phyloP scores from a whole-genome alignment of 1,139 yeast species.

The Suhomyces bolitotheri region DNA sequence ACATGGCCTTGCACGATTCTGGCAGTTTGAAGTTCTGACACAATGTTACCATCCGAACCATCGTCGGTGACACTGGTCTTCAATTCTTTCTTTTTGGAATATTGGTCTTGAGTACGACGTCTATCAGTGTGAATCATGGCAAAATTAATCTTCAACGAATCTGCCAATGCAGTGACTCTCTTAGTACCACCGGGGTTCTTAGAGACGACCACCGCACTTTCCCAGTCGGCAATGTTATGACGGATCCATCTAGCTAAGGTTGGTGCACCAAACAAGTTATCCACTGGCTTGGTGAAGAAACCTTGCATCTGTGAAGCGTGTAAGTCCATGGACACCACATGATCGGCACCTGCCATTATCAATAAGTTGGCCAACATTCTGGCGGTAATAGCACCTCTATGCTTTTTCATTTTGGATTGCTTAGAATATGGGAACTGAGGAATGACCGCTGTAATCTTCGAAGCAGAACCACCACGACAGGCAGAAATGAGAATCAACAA shows the following conservation, averaged over 20 bases:
- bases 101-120: constrained; percentile 80
- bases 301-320: constrained; percentile 99
- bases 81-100: constrained; percentile 42
- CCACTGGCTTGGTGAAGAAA: constrained; percentile 95
- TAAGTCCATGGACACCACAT: constrained; percentile 95
- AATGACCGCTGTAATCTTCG: constrained; percentile 93
- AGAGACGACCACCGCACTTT: constrained; percentile 84
- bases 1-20: constrained; percentile 97
- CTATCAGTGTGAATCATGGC: constrained; percentile 99
- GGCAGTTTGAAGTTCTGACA: constrained; percentile 91
- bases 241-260: constrained; percentile 96
- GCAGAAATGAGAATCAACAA: constrained; percentile 88
- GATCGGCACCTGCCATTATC: constrained; percentile 99
- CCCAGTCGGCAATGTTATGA: constrained; percentile 81
- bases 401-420: constrained; percentile 97
- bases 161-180: constrained; percentile 96
- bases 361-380: constrained; percentile 94
- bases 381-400: constrained; percentile 98
- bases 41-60: constrained; percentile 62
- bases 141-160: constrained; percentile 88
- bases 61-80: constrained; percentile 34
- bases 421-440: constrained; percentile 98
- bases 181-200: constrained; percentile 99
- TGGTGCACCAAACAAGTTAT: constrained; percentile 94
- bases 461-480: constrained; percentile 96